phyloP scores from a whole-genome alignment of 495 filamentous ascomycete genomes.

The Penicillium roqueforti region DNA sequence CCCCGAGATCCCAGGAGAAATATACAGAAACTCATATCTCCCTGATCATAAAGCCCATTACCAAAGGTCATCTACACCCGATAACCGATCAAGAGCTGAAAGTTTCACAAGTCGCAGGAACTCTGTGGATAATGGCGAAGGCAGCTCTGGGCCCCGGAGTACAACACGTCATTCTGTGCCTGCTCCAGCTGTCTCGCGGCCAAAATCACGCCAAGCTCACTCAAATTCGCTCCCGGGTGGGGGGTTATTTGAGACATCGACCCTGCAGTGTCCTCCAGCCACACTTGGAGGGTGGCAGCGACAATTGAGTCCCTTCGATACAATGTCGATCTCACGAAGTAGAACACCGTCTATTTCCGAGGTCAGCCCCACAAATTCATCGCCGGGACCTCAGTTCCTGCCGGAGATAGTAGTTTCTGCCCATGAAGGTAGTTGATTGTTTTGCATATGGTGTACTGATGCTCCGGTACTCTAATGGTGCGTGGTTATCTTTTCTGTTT shows the following conservation, averaged over 20 bases:
- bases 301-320: neutral
- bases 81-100: slow-evolving; percentile 18
- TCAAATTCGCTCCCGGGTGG: slow-evolving; percentile 13
- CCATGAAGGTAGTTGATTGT: neutral
- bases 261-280: neutral
- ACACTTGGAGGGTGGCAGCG: no score
- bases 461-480: neutral
- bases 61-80: slow-evolving; percentile 28
- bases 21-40: slow-evolving; percentile 36
- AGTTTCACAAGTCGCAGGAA: slow-evolving; percentile 17
- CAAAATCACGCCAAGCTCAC: slow-evolving; percentile 6
- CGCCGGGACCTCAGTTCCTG: neutral
- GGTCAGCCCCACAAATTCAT: neutral
- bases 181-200: neutral
- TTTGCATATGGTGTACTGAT: neutral
- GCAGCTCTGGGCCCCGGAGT: slow-evolving; percentile 7
- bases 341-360: neutral
- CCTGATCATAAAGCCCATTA: slow-evolving; percentile 17
- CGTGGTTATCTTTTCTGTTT: no score
- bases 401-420: neutral
- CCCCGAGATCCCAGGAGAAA: slow-evolving; percentile 50
- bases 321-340: neutral
- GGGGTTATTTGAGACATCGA: neutral
- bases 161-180: slow-evolving; percentile 9
- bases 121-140: slow-evolving; percentile 19